Conservation (phyloP, 495 filamentous ascomycete species). For the Gamarada debralockiae region DNA sequence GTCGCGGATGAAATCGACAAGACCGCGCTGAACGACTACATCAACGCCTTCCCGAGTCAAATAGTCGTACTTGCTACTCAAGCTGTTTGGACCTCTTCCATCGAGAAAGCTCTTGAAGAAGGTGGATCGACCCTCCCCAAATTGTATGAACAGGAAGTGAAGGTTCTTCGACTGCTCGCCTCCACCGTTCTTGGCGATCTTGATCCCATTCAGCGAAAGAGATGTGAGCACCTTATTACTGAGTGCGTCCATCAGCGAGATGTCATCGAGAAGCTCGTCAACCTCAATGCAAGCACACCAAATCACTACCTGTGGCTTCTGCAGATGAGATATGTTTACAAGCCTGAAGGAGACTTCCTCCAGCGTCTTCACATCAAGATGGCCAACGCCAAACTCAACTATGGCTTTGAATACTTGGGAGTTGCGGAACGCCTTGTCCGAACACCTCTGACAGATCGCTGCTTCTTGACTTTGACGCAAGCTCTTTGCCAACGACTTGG, state of each 20-base stretch:
- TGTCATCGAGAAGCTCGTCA: slow-evolving; percentile 76
- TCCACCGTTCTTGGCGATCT: slow-evolving; percentile 87
- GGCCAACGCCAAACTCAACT: slow-evolving; percentile 92
- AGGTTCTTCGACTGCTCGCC: slow-evolving; percentile 77
- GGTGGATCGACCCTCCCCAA: slow-evolving; percentile 62
- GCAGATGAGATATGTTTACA: slow-evolving; percentile 97
- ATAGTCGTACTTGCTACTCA: slow-evolving; percentile 96
- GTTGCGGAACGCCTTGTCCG: slow-evolving; percentile 93
- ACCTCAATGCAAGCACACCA: slow-evolving; percentile 67
- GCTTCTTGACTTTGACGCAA: slow-evolving; percentile 96
- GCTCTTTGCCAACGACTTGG: slow-evolving; percentile 91
- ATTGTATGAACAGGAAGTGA: slow-evolving; percentile 72
- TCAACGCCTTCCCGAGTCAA: slow-evolving; percentile 81
- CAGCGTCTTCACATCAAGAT: slow-evolving; percentile 88
- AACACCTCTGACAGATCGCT: slow-evolving; percentile 94
- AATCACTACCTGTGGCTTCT: slow-evolving; percentile 90
- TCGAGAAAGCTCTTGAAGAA: slow-evolving; percentile 67
- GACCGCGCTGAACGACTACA: slow-evolving; percentile 67
- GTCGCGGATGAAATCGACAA: slow-evolving; percentile 59
- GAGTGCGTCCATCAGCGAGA: slow-evolving; percentile 98
- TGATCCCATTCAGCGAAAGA: slow-evolving; percentile 82
- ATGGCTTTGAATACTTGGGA: slow-evolving; percentile 97
- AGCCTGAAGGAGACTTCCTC: slow-evolving; percentile 71
- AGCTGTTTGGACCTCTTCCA: slow-evolving; percentile 83
- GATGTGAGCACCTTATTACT: slow-evolving; percentile 97